Evolutionary conservation across 345 rosid species (phyloP).

Genomic region (Acer saccharum): DNA sequence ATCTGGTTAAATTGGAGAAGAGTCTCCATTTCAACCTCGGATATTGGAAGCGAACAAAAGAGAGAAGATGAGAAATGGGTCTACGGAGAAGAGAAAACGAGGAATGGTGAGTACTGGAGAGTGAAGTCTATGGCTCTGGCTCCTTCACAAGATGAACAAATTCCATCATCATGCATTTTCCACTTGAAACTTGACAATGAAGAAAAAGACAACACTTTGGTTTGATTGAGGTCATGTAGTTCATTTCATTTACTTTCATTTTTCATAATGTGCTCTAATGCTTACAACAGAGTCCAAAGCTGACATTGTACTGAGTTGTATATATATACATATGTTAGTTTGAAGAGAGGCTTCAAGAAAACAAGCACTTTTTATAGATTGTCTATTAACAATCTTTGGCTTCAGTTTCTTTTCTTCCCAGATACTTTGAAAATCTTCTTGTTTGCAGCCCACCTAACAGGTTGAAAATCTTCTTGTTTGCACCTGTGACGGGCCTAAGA

Average conservation of each 20-base stretch:
- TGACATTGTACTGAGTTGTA: too few relatives aligned
- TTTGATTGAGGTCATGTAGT: constrained; percentile 13
- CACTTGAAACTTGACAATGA: constrained; percentile 40
- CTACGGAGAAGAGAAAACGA: constrained; percentile 37
- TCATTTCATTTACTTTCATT: background rate
- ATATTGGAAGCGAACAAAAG: constrained; percentile 33
- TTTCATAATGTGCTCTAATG: too few relatives aligned
- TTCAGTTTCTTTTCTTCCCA: too few relatives aligned
- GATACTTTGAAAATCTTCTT: too few relatives aligned
- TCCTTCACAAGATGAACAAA: constrained; percentile 35
- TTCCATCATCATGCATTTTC: constrained; percentile 40
- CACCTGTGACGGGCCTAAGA: too few relatives aligned
- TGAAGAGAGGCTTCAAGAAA: too few relatives aligned
- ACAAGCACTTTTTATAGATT: background rate
- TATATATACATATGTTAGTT: too few relatives aligned
- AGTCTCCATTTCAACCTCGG: constrained; percentile 43
- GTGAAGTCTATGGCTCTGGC: constrained; percentile 40
- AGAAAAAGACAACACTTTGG: constrained; percentile 24
- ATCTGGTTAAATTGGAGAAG: constrained; percentile 68
- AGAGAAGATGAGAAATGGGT: constrained; percentile 46
- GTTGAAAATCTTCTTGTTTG: too few relatives aligned
- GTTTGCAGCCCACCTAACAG: too few relatives aligned
- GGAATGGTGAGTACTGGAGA: constrained; percentile 44
- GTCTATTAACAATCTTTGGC: too few relatives aligned
- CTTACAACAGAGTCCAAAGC: too few relatives aligned